Evolutionary conservation across 306 rosid species (phyloP).

Genomic region (Medicago arabica): DNA sequence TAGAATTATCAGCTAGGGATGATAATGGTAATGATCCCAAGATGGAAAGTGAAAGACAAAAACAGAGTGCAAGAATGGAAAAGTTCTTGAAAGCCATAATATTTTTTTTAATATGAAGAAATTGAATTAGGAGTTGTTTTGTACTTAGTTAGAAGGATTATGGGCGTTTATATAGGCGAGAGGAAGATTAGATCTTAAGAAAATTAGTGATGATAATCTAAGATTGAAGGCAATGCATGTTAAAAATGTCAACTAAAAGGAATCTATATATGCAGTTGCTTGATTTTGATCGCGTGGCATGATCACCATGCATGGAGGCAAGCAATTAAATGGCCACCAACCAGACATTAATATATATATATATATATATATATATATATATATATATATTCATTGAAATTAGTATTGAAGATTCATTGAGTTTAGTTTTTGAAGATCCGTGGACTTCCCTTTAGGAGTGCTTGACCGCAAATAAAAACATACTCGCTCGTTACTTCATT

Average conservation of each 20-base stretch:
- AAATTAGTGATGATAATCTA: background rate
- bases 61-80: constrained; percentile 6
- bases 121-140: background rate
- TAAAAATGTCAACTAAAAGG: constrained; percentile 7
- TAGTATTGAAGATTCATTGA: no score
- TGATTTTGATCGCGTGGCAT: constrained; percentile 9
- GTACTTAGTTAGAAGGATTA: background rate
- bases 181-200: constrained; percentile 1
- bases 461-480: no score
- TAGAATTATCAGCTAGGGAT: constrained; percentile 6
- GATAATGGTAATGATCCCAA: constrained; percentile 2
- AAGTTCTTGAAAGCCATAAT: constrained; percentile 49
- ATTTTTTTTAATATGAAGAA: background rate
- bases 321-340: background rate
- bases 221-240: constrained; percentile 4
- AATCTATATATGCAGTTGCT: background rate
- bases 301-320: background rate
- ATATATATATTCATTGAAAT: no score
- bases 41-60: constrained; percentile 26
- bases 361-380: no score
- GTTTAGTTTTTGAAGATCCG: no score
- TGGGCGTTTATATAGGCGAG: background rate
- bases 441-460: no score
- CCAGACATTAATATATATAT: background rate
- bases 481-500: no score